Evolutionary conservation across 2,329 filamentous ascomycete species (phyloP).

Genomic region (Fusarium sterilihyphosum): DNA sequence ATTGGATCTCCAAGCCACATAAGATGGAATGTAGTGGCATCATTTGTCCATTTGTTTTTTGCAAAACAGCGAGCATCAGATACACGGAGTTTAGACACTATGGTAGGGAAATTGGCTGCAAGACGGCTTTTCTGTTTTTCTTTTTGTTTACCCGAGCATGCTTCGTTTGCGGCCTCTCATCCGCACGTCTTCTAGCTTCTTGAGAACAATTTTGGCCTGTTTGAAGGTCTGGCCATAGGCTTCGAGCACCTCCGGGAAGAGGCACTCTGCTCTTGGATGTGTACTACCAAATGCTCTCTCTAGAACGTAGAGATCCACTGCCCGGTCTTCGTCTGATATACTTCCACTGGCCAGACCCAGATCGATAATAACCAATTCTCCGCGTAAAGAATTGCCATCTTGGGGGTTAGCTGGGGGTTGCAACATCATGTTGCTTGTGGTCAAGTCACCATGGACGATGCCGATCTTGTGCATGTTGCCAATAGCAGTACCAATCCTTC

Average conservation of each 20-base stretch:
- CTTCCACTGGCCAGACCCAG: constrained; percentile 89
- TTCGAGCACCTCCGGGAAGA: constrained; percentile 78
- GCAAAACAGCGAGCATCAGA: constrained; percentile 49
- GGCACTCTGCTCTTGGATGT: constrained; percentile 82
- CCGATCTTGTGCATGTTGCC: constrained; percentile 84
- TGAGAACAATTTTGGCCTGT: constrained; percentile 78
- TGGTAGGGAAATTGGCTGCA: constrained; percentile 40
- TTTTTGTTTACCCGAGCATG: constrained; percentile 80
- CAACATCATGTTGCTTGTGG: constrained; percentile 96
- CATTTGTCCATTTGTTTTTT: constrained; percentile 38
- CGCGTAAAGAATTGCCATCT: constrained; percentile 57
- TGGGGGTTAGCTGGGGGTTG: constrained; percentile 47
- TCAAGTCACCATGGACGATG: constrained; percentile 93
- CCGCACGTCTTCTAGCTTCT: constrained; percentile 88
- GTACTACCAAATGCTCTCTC: constrained; percentile 95
- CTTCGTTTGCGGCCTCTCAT: constrained; percentile 95
- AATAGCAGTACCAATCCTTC: constrained; percentile 74
- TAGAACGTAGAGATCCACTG: constrained; percentile 95
- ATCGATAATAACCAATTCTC: constrained; percentile 90
- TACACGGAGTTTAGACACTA: constrained; percentile 44
- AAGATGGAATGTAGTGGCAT: constrained; percentile 24
- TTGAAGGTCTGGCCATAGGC: constrained; percentile 81
- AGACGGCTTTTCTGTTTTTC: constrained; percentile 33
- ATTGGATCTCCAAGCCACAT: constrained; percentile 23
- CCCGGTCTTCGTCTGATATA: constrained; percentile 87